Percentiles rank a stretch among this genome's conserved stretches.
Conservation (phyloP, 164 flowering plant genomes). For the Protea cynaroides region DNA sequence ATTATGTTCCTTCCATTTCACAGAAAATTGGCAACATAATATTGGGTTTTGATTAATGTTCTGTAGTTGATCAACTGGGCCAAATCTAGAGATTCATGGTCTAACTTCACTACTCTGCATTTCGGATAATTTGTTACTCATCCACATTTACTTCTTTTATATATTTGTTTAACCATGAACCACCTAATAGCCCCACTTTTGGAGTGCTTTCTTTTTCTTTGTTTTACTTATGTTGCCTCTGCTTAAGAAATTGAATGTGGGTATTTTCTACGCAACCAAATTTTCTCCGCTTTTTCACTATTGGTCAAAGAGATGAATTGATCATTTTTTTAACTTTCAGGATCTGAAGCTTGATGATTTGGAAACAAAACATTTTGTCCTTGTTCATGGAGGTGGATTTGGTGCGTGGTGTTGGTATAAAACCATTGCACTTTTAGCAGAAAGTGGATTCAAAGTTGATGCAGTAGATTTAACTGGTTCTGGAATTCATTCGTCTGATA, state of each 20-base stretch:
- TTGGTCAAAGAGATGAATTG: neutral
- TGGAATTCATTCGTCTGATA: constrained; percentile 73
- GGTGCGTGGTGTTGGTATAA: constrained; percentile 99
- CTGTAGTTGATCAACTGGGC: neutral
- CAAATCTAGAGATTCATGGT: neutral
- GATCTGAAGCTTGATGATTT: constrained; percentile 57
- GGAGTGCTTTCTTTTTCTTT: neutral
- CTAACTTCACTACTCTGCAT: neutral
- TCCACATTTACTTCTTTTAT: neutral
- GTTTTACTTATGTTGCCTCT: neutral
- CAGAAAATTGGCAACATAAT: too few relatives aligned
- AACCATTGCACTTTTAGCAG: constrained; percentile 83
- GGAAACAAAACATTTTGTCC: constrained; percentile 76
- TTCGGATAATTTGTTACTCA: neutral
- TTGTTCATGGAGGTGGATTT: constrained; percentile 99
- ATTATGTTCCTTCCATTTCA: too few relatives aligned
- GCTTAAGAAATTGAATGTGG: too few relatives aligned
- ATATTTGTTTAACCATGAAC: neutral
- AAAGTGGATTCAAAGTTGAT: constrained; percentile 75
- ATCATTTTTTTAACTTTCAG: constrained; percentile 28
- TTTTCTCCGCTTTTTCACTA: neutral
- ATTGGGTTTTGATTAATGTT: too few relatives aligned
- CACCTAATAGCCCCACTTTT: neutral
- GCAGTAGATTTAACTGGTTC: constrained; percentile 90
- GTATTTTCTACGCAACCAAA: too few relatives aligned